Evolutionary conservation across 2,329 filamentous ascomycete genomes (phyloP).

Genomic region (Colletotrichum sp.): DNA sequence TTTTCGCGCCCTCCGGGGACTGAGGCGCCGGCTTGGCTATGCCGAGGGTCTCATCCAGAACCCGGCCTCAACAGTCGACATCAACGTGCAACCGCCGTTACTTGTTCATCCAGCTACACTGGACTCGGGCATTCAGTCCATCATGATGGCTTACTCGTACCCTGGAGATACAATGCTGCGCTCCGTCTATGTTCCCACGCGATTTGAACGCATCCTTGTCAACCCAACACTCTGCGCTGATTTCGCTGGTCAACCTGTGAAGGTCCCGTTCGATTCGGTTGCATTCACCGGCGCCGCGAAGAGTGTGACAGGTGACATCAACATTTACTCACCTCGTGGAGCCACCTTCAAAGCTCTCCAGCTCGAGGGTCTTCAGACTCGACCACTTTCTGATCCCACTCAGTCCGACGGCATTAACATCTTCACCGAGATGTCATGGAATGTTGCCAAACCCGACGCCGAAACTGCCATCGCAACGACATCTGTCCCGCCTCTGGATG

Average conservation of each 20-base stretch:
- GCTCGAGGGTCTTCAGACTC: background rate
- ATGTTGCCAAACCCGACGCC: background rate
- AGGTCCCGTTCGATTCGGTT: background rate
- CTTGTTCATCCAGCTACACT: conserved; percentile 35
- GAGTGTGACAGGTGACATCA: background rate
- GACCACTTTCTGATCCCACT: background rate
- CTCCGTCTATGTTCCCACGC: conserved; percentile 31
- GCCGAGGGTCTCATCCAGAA: background rate
- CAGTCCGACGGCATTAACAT: background rate
- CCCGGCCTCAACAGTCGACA: background rate
- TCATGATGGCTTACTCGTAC: conserved; percentile 32
- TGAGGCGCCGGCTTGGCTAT: background rate
- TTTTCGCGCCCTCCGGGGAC: background rate
- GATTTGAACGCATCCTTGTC: conserved; percentile 20
- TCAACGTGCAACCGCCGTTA: background rate
- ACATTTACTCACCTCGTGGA: background rate
- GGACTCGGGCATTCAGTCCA: conserved; percentile 37
- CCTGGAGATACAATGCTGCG: conserved; percentile 36
- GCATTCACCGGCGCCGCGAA: background rate
- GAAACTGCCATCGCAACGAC: background rate
- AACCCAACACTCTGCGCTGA: background rate
- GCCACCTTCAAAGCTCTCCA: fast-evolving
- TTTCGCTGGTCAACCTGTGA: background rate
- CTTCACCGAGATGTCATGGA: background rate
- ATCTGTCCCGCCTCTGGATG: background rate